Base-by-base conservation (phyloP, 176 grass and related monocot genomes). In the Triticum urartu region DNA sequence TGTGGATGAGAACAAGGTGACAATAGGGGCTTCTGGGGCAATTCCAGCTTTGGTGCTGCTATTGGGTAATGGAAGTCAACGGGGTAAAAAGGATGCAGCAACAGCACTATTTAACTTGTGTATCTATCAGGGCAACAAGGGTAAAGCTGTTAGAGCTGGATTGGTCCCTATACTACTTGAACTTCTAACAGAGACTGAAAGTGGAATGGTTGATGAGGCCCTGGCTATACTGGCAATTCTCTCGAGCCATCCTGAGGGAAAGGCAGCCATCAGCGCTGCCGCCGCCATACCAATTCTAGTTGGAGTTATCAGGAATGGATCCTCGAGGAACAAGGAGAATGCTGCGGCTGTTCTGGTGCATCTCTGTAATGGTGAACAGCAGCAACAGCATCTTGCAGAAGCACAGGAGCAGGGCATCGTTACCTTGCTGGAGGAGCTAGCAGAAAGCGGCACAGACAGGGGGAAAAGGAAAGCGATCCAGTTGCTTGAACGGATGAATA, bases 111-210 rank as follows among this genome's bases (percentile, higher is more conserved):
- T 99, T 84, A 96, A 99, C 87, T 34, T 96, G 60, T 93, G 94
- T 78, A 99, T 94, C 77, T 99, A 91, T 68, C 92, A 96, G 81
- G 97, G 94, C 80, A 99, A 99, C 93, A 96, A 94, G 73, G 85
- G 92, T 25, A 96, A 91, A 86, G 92, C 97, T 68, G 73, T 96
- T 38, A 95, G 97, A 87, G 92, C 94, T 75, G 94, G 97, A 73
- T 70, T 94, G 28, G 78, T 98, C 35, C 90, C 94, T 39, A 80
- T 94, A 84, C 86, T 95, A 22, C 79, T 98, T 61, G 90, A 91
- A 24, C 85, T 95, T 71, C 68, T 95, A 68, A 59, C 34, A 34
- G 90, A 92, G 66, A 89, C 79, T 66, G 90, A 92, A 86, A 85
- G 60, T 60, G 82, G 84, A 20, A 92, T 98, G 94, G 79, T 94